Conservation (phyloP, 2,329 filamentous ascomycete species). For the Cladosporium cucumerinum region DNA sequence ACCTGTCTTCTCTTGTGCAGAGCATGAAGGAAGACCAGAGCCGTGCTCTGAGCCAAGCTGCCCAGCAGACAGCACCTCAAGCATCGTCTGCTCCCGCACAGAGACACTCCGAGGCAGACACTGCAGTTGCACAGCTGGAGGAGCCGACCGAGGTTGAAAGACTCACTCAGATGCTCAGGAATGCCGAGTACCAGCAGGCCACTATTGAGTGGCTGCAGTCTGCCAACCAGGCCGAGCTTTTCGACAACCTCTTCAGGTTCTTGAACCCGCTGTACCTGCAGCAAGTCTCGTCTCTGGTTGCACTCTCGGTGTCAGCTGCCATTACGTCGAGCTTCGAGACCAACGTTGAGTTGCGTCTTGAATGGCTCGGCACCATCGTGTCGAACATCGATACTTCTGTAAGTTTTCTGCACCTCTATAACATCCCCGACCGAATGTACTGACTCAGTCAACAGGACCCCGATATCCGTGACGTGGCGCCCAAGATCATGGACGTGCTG, state of each 20-base stretch:
- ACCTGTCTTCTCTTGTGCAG: conserved; percentile 8
- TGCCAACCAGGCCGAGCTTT: conserved; percentile 55
- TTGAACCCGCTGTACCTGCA: conserved; percentile 56
- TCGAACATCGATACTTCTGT: conserved; percentile 53
- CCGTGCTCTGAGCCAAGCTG: background rate
- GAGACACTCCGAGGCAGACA: background rate
- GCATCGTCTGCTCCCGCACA: background rate
- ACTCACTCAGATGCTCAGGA: conserved; percentile 61
- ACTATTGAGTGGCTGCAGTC: conserved; percentile 60
- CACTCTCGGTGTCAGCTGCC: conserved; percentile 60
- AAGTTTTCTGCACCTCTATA: conserved; percentile 28
- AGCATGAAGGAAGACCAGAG: conserved; percentile 12
- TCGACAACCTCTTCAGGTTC: conserved; percentile 59
- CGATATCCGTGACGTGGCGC: conserved; percentile 55
- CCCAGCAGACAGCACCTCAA: background rate
- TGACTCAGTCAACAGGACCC: conserved; percentile 23
- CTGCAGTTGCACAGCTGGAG: conserved; percentile 22
- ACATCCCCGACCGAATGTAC: background rate
- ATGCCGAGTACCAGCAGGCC: conserved; percentile 49
- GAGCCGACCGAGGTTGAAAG: conserved; percentile 58
- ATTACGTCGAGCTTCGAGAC: conserved; percentile 56
- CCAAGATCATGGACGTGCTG: conserved; percentile 59
- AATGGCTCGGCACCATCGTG: conserved; percentile 58
- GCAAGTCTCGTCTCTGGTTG: conserved; percentile 55
- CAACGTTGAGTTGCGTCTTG: conserved; percentile 53